phyloP scores from a whole-genome alignment of 805 yeast genomes.

The Kluyveromyces siamensis region DNA sequence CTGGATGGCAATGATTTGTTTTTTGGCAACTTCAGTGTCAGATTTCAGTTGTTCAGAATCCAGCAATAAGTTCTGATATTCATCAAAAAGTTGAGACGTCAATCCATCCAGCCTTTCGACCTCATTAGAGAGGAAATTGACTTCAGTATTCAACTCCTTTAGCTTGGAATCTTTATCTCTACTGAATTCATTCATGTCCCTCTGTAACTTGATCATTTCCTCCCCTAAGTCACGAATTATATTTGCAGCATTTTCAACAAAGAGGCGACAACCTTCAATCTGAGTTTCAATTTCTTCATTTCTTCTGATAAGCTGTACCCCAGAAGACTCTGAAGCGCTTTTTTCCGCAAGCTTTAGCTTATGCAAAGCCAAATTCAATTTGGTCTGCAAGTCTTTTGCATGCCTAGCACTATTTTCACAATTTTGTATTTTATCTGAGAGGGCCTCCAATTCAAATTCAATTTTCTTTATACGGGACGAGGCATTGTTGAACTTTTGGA shows the following conservation, averaged over 20 bases:
- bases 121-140: conserved; percentile 32
- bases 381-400: conserved; percentile 50
- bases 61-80: conserved; percentile 54
- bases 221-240: conserved; percentile 25
- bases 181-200: conserved; percentile 75
- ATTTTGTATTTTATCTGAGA: conserved; percentile 34
- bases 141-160: conserved; percentile 49
- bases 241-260: conserved; percentile 31
- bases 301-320: conserved; percentile 46
- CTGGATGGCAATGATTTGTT: conserved; percentile 32
- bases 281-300: conserved; percentile 39
- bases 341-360: conserved; percentile 47
- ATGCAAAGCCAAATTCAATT: conserved; percentile 47
- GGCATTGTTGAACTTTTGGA: conserved; percentile 54
- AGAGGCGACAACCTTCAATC: conserved; percentile 33
- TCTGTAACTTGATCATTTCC: conserved; percentile 49
- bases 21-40: conserved; percentile 43
- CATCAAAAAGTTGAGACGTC: conserved; percentile 40
- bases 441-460: conserved; percentile 33
- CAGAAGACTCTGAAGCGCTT: conserved; percentile 46
- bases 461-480: conserved; percentile 32
- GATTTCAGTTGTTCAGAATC: conserved; percentile 58
- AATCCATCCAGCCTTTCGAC: conserved; percentile 30
- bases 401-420: conserved; percentile 37
- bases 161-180: conserved; percentile 74